Base-by-base conservation (phyloP, 768 basidiomycete genomes). In the Mycena galopus region DNA sequence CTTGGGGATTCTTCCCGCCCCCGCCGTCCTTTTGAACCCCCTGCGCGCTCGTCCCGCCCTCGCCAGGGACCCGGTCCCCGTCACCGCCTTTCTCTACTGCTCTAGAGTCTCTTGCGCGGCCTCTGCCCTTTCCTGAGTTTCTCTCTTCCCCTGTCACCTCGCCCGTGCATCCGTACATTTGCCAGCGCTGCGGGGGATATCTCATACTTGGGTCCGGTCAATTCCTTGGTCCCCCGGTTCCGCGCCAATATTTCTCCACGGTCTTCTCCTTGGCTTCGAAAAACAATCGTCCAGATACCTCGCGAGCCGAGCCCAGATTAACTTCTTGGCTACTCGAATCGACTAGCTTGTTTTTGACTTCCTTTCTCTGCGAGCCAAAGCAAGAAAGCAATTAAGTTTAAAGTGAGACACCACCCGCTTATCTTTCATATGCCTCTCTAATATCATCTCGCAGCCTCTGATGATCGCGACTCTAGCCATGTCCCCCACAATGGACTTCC, bases 391-490 rank as follows among this genome's bases (percentile, higher is more conserved):
- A 63, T 61, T 59, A 51, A 65, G 42, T 60, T 53, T 27, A 73
- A 58, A 58, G 72, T 69, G 32, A 67, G 73, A 33, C 32, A 39
- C 27, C 19, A 56, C 30, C 50, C n/a, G 42, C 32, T 44, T 53
- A 55, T 64, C 56, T 27, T 44, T 67, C 29, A 19, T n/a, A 44
- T 27, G 3, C 53, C 30, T 32, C 44, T 21, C 61, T 65, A 62
- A 64, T 67, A 35, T 64, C 27, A 55, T 59, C 65, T 16, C 35
- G 14, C 44, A 57, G 44, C 42, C 72, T 69, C 69, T 78, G 74
- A 88, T 87, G 86, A 85, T 88, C 75, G 83, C 87, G 37, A 88
- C 87, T 14, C 81, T 84, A 16, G 78, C 83, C 56, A 83, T 83
- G 82, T 80, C 82, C 60, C 79, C 83, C 50, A 67, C 79, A 11